Evolutionary conservation across 2,329 filamentous ascomycete genomes (phyloP).

Genomic region (Diaporthe batatas): DNA sequence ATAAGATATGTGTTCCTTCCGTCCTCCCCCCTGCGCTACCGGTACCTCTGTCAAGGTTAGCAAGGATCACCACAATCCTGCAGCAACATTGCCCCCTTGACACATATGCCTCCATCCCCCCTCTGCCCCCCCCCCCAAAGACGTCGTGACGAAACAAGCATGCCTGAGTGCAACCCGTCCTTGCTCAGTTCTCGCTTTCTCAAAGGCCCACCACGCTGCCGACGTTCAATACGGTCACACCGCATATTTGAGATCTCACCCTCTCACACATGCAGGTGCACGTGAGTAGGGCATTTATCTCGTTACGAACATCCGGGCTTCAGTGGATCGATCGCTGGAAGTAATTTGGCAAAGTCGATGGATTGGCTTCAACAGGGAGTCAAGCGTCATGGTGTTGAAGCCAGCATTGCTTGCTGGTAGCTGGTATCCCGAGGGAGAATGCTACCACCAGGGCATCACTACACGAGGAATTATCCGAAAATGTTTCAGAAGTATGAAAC

Average conservation of each 20-base stretch:
- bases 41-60: no score
- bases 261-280: no score
- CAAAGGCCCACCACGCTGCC: neutral
- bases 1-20: no score
- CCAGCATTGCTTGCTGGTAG: neutral
- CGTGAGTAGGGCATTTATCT: no score
- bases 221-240: no score
- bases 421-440: no score
- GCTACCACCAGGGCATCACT: no score
- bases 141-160: neutral
- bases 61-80: neutral
- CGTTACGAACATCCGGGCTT: no score
- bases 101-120: neutral
- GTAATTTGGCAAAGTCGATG: neutral
- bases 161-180: slow-evolving; percentile 6
- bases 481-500: neutral
- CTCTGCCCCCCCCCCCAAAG: no score
- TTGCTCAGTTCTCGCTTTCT: neutral
- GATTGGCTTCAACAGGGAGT: no score
- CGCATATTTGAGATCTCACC: neutral
- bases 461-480: neutral
- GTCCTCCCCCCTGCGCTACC: no score
- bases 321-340: neutral
- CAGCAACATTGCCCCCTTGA: neutral
- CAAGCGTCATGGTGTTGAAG: neutral